Evolutionary conservation across 768 basidiomycete species (phyloP), one percentile per base, ranked within the genome.

Genomic region (Auricularia sp.): DNA sequence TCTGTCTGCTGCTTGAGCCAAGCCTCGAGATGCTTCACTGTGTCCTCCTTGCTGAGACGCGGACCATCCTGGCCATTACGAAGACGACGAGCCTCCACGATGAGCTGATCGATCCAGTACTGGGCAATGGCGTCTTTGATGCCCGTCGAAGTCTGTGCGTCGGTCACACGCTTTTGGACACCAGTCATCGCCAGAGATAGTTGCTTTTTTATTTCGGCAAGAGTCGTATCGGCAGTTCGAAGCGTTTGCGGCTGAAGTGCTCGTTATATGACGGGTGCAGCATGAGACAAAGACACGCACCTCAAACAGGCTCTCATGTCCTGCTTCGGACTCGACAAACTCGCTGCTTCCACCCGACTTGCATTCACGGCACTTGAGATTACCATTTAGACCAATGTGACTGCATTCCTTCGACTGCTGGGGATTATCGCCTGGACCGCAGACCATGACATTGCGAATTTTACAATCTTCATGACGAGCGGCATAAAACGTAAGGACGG

Each of bases 101-200:
- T 44, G 10, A 44, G 42, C 42, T 44, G 42, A 16, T 8, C 42
- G 42, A 80, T 79, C 76, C 76, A 80, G 47, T 71, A 62, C 65
- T 80, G 75, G 0, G 77, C 75, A 59, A 74, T 74, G 18, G 61
- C 72, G 59, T 76, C 75, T 63, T 75, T 75, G 29, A 75, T 67
- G 5, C 75, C 75, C 2, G 72, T 72, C 4, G 67, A 42, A 11
- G 69, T 69, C 24, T 73, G 68, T 39, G 64, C 6, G 6, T 45
- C 51, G 51, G 68, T 21, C 61, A 65, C 64, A 29, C 33, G 6
- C 18, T 37, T 35, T 11, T 72, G 67, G n/a, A 77, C 70, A 39
- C 78, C 76, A 1, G 68, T 62, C 61, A 74, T 76, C 7, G 78
- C 77, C 0, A 65, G 8, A 39, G 65, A 13, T 3, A 80, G 62